Base-by-base conservation (phyloP, 441 rosid species). In the Arabidopsis hybrid region DNA sequence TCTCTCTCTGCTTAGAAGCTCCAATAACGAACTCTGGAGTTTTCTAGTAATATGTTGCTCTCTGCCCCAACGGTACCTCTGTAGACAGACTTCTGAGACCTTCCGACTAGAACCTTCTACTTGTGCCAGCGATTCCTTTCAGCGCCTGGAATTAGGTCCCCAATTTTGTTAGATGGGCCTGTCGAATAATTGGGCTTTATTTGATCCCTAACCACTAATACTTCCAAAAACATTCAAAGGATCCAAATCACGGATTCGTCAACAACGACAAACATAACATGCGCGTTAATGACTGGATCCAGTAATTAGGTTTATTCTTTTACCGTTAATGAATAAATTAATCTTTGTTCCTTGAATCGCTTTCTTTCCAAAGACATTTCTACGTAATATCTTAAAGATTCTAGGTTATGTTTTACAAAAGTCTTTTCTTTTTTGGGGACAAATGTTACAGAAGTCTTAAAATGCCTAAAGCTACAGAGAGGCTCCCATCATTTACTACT, bases 31-130 rank as follows among this genome's bases (percentile, higher is more conserved):
- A 34, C 55, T 65, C 73, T 50, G 32, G 56, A 31, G 49, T 18
- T 38, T 47, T 64, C 71, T 57, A 17, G 70, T 7, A 66, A 52
- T 8, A 8, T 8, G 46, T 21, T 21, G 26, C 26, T 21, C 26
- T 45, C 14, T 17, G 4, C 57, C 46, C 14, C 45, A 75, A 76
- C 74, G 71, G 74, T 61, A 67, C 42, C 67, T 29, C 51, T 60
- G 34, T 31, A 21, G 26, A 21, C 26, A 67, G 62, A 29, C 29
- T 50, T 61, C 68, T 52, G 18, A 18, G 65, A 61, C 65, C 69
- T 75, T 34, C 64, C 35, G 32, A 62, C 38, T 4, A 36, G 65
- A 56, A 63, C 53, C 71, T 64, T 76, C 65, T 61, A 31, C 11
- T 18, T 68, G 29, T 6, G 0, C 9, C 35, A 38, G 79, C 29